Evolutionary conservation across 352 stramenopile species (phyloP), one percentile per base, ranked within the genome.

Genomic region (Phytopythium montanum): DNA sequence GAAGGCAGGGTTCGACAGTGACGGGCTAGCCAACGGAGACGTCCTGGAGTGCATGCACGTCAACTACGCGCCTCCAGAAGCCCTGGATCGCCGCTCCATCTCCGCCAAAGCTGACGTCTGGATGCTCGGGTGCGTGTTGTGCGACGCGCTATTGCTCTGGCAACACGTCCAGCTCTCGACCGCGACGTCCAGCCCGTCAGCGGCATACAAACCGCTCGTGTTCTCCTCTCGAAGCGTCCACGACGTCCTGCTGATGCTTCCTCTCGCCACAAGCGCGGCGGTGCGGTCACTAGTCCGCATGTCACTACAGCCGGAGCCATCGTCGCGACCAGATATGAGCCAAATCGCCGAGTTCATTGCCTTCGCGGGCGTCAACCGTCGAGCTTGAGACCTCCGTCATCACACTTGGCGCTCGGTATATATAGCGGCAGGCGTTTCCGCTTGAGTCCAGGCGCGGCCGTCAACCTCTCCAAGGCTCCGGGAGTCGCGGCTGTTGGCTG

Each of bases 121-220:
- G 79, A 88, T 90, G 81, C 58, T 91, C 2, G 81, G 81, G 0
- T 87, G 79, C 48, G 66, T 70, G 2, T 44, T 91, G 0, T 87
- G 67, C 12, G 75, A 87, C 21, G 72, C 76, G 34, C 59, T 91
- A 10, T 65, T 82, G 60, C 65, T 83, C 23, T 90, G 74, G 74
- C 73, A 91, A 33, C 56, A 21, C 1, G 53, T 67, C 12, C 72
- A 88, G 50, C 53, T 88, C 10, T 53, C 49, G 2, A 25, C 45
- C 2, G 61, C 45, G 21, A 56, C 39, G 12, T 42, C 51, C 6
- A 71, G 59, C 46, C 62, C 48, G 41, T 44, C 42, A 13, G 13
- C 33, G 12, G 51, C 33, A 23, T 3, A 28, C 21, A 12, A 56
- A 21, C 53, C 61, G 3, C 2, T 81, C 14, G 55, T 81, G 31